These are phyloP conservation scores for Amanita muscaria DNA, from an alignment of 768 basidiomycete genomes.

Conservation along the genomic window DNA sequence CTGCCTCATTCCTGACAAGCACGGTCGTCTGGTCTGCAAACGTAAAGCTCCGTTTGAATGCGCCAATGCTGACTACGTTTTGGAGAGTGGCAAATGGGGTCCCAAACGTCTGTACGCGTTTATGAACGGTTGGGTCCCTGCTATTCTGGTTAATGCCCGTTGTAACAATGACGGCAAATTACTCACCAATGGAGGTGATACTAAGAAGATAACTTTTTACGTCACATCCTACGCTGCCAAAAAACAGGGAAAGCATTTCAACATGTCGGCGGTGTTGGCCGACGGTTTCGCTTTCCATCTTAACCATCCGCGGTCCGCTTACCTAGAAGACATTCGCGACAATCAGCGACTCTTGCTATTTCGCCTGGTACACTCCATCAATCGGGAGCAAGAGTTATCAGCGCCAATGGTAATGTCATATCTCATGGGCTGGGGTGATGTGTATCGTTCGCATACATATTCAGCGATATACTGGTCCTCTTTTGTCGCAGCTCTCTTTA, in stretches of 20 bases:
- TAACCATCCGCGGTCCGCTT: not conserved
- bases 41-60: slow-evolving; percentile 20
- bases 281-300: slow-evolving; percentile 23
- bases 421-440: slow-evolving; percentile 37
- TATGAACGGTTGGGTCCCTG: slow-evolving; percentile 22
- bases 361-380: slow-evolving; percentile 22
- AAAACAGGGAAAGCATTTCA: slow-evolving; percentile 22
- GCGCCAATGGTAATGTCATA: slow-evolving; percentile 31
- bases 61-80: slow-evolving; percentile 13
- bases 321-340: slow-evolving; percentile 17
- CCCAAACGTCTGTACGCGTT: slow-evolving; percentile 9
- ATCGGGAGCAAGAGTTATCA: slow-evolving; percentile 27
- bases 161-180: slow-evolving; percentile 38
- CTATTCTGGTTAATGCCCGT: slow-evolving; percentile 13
- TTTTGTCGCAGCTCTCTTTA: slow-evolving; percentile 8
- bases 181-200: slow-evolving; percentile 25
- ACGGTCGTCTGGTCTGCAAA: slow-evolving; percentile 23
- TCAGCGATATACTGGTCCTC: slow-evolving; percentile 25
- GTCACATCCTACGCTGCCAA: slow-evolving; percentile 27
- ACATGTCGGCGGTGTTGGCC: slow-evolving; percentile 28
- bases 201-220: slow-evolving; percentile 25
- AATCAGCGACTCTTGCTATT: slow-evolving; percentile 23
- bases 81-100: slow-evolving; percentile 19
- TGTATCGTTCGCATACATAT: slow-evolving; percentile 27
- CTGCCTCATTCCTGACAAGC: slow-evolving; percentile 17